Base-by-base conservation (phyloP, 1,139 yeast genomes). In the Pichia sp. region DNA sequence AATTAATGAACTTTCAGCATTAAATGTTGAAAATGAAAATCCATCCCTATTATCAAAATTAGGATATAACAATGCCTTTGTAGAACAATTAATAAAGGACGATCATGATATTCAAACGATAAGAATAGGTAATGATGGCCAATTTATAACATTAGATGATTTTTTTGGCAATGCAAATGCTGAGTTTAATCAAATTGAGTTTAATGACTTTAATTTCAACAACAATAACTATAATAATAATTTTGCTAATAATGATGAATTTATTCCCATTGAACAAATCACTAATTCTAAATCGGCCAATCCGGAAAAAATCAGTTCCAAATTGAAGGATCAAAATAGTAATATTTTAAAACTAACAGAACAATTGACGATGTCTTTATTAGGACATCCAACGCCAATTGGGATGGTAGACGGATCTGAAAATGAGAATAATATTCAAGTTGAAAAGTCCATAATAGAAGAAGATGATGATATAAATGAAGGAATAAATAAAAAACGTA, bases 31-130 rank as follows among this genome's bases (percentile, higher is more conserved):
- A 8, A 9, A 10, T 2, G 27, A 8, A 7, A 30, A 39, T 11
- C 27, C 30, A 6, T 40, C 52, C 9, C 30, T 52, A 34, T 25
- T 54, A 3, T 37, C 48, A 18, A 55, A 54, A 45, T 41, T 59
- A 37, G 65, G 64, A 28, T 58, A 66, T 52, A 50, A 55, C 43
- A 57, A 66, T 50, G 34, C 50, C n/a, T 44, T 53, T 49, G 52
- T 66, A 50, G 57, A 66, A 49, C 54, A 60, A 37, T 39, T 68
- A 59, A 59, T 67, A 34, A 50, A 53, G 50, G 61, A 68, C 53
- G 63, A 68, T 54, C 59, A 65, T 39, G 58, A 63, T 40, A 50
- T 66, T 45, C 56, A 63, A 48, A 57, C 63, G 32, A 59, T 60
- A 18, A 45, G 58, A 36, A 46, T 62, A 3, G 56, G 61, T 5